Percentiles rank a stretch among this genome's conserved stretches.
phyloP scores from a whole-genome alignment of 2,329 filamentous ascomycete species.

The Trichophyton rubrum region DNA sequence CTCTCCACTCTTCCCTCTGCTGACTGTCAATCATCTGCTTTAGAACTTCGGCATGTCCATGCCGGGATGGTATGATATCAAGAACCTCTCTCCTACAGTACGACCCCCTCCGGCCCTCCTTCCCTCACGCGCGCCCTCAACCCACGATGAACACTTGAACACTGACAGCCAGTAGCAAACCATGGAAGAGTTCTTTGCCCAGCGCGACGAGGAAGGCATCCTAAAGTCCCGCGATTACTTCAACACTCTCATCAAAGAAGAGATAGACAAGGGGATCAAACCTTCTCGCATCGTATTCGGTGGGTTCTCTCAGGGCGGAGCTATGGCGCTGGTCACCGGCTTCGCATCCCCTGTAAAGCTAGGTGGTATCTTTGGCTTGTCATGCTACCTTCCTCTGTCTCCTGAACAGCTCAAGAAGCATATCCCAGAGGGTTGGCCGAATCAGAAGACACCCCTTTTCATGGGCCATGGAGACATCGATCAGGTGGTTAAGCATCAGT shows the following conservation, averaged over 20 bases:
- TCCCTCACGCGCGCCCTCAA: background rate
- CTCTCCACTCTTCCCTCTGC: background rate
- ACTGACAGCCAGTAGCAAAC: slow-evolving; percentile 21
- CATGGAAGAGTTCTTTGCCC: slow-evolving; percentile 29
- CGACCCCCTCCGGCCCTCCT: slow-evolving; percentile 12
- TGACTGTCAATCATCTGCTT: slow-evolving; percentile 5
- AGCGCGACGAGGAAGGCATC: slow-evolving; percentile 55
- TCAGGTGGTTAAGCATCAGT: slow-evolving; percentile 54
- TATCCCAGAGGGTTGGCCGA: slow-evolving; percentile 43
- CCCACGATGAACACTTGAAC: background rate
- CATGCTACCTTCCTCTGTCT: slow-evolving; percentile 64
- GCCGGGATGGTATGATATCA: slow-evolving; percentile 53
- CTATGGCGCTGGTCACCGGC: slow-evolving; percentile 71
- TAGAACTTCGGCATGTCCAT: slow-evolving; percentile 66
- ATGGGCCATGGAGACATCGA: slow-evolving; percentile 81
- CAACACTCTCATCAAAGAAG: slow-evolving; percentile 63
- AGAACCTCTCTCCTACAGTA: slow-evolving; percentile 33
- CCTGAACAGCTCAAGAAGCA: slow-evolving; percentile 47
- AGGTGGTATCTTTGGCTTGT: slow-evolving; percentile 78
- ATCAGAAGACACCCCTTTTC: slow-evolving; percentile 69
- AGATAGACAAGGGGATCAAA: slow-evolving; percentile 70
- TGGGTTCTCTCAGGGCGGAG: slow-evolving; percentile 59
- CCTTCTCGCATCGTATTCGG: slow-evolving; percentile 71
- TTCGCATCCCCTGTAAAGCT: slow-evolving; percentile 62
- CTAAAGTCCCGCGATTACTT: slow-evolving; percentile 61